Evolutionary conservation across 2,329 filamentous ascomycete species (phyloP).

Genomic region (Trichocomaceae sp.): DNA sequence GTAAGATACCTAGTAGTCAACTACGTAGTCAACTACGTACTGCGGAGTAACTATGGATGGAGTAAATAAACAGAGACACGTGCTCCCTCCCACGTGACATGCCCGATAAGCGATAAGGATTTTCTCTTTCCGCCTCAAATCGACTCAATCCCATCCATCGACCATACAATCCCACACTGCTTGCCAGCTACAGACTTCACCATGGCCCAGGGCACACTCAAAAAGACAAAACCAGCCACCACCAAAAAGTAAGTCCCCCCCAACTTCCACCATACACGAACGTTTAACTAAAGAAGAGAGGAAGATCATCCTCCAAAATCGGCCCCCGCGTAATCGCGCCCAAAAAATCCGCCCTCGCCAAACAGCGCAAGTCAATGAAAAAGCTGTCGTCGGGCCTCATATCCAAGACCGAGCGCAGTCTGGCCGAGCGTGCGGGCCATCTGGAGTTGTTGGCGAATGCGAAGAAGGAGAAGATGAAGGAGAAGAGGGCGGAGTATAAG

Average conservation of each 20-base stretch:
- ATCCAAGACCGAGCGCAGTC: slow-evolving; percentile 59
- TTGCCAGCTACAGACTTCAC: no score
- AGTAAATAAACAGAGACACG: no score
- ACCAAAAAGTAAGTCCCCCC: slow-evolving; percentile 7
- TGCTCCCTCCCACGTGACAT: slow-evolving; percentile 7
- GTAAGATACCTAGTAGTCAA: no score
- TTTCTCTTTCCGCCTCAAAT: background rate
- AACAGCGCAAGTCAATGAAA: slow-evolving; percentile 55
- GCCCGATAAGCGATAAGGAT: slow-evolving; percentile 12
- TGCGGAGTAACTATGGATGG: no score
- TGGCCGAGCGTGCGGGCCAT: slow-evolving; percentile 63
- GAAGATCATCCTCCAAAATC: slow-evolving; percentile 38
- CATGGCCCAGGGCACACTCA: slow-evolving; percentile 13
- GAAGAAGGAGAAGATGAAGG: slow-evolving; percentile 51
- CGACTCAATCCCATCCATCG: no score
- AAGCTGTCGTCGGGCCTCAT: slow-evolving; percentile 58
- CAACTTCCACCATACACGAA: background rate
- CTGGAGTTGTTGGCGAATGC: slow-evolving; percentile 61
- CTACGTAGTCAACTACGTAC: no score
- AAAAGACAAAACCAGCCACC: slow-evolving; percentile 8
- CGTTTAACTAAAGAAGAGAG: background rate
- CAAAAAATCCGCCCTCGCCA: slow-evolving; percentile 56
- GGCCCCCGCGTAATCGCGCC: slow-evolving; percentile 60
- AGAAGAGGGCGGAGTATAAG: slow-evolving; percentile 20
- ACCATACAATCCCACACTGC: background rate